A percentile compares a stretch with the other conserved stretches of the same genome.
Evolutionary conservation across 2,329 filamentous ascomycete species (phyloP).

Genomic region (Pyrenophora teres): DNA sequence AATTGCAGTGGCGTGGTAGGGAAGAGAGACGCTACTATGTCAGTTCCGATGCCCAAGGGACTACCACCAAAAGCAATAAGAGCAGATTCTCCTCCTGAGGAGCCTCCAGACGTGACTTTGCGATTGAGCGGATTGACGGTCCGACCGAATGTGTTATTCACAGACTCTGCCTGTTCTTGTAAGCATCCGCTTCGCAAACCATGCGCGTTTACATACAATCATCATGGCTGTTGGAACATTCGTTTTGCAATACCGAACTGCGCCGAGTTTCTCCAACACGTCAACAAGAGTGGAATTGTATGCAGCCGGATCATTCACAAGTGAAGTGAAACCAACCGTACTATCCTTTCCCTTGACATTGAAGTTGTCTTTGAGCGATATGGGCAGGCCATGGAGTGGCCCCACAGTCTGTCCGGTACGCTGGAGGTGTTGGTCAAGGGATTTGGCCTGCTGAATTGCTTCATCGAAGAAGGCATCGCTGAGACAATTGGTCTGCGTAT

Average conservation of each 20-base stretch:
- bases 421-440: conserved; percentile 58
- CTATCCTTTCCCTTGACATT: conserved; percentile 64
- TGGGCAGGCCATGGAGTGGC: conserved; percentile 69
- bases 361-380: conserved; percentile 74
- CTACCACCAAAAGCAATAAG: conserved; percentile 65
- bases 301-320: conserved; percentile 63
- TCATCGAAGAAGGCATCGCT: conserved; percentile 62
- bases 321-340: conserved; percentile 66
- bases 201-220: conserved; percentile 50
- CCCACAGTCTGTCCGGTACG: conserved; percentile 57
- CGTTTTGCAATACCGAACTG: conserved; percentile 72
- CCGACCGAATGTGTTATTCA: conserved; percentile 68
- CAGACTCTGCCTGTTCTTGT: conserved; percentile 57
- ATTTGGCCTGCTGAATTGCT: conserved; percentile 57
- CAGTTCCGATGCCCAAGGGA: conserved; percentile 65
- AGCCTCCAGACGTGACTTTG: conserved; percentile 65
- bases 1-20: background rate
- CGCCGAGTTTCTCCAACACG: conserved; percentile 63
- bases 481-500: conserved; percentile 61
- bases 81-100: conserved; percentile 69
- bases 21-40: conserved; percentile 54
- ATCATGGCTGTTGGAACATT: conserved; percentile 73
- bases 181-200: background rate
- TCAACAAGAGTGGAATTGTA: conserved; percentile 63
- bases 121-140: conserved; percentile 67